Percentiles rank a stretch among this genome's conserved stretches.
phyloP scores from a whole-genome alignment of 163 green algal species.

The Trebouxiophyceae sp. region DNA sequence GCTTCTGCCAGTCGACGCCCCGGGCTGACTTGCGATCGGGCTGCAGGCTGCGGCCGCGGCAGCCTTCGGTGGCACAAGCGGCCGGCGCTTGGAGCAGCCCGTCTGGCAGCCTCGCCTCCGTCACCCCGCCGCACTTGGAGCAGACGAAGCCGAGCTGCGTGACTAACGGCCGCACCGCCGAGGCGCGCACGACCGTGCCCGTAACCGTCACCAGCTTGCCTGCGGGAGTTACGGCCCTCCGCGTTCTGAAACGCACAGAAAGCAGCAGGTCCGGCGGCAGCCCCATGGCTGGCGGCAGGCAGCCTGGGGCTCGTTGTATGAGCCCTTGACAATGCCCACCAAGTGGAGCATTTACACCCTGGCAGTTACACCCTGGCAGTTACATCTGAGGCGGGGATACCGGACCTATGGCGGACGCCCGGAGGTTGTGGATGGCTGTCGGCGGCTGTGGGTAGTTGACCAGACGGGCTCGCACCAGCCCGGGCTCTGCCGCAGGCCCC shows the following conservation, averaged over 20 bases:
- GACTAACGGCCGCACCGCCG: slow-evolving; percentile 54
- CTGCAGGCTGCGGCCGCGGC: slow-evolving; percentile 62
- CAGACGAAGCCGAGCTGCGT: slow-evolving; percentile 73
- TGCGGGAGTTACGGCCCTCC: slow-evolving; percentile 6
- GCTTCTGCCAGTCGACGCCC: slow-evolving; percentile 77
- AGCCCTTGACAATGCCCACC: slow-evolving; percentile 8
- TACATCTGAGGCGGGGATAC: background rate
- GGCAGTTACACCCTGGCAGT: slow-evolving; percentile 12
- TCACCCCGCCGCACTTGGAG: slow-evolving; percentile 56
- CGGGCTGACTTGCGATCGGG: slow-evolving; percentile 24
- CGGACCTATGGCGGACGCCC: too few relatives aligned
- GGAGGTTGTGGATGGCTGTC: too few relatives aligned
- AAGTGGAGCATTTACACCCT: slow-evolving; percentile 25
- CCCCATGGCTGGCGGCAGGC: background rate
- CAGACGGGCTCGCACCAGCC: too few relatives aligned
- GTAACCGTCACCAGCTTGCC: slow-evolving; percentile 66
- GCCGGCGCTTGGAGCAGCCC: slow-evolving; percentile 49
- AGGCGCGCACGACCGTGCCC: slow-evolving; percentile 69
- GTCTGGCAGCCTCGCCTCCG: slow-evolving; percentile 36
- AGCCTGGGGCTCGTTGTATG: background rate
- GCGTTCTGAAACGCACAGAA: background rate
- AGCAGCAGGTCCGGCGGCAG: background rate
- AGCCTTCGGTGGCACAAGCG: slow-evolving; percentile 48
- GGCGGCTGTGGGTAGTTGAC: too few relatives aligned
- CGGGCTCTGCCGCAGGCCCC: too few relatives aligned